These are phyloP conservation scores for Pseudogymnoascus sp. DNA, from an alignment of 2,329 filamentous ascomycete genomes.

Conservation along the genomic window DNA sequence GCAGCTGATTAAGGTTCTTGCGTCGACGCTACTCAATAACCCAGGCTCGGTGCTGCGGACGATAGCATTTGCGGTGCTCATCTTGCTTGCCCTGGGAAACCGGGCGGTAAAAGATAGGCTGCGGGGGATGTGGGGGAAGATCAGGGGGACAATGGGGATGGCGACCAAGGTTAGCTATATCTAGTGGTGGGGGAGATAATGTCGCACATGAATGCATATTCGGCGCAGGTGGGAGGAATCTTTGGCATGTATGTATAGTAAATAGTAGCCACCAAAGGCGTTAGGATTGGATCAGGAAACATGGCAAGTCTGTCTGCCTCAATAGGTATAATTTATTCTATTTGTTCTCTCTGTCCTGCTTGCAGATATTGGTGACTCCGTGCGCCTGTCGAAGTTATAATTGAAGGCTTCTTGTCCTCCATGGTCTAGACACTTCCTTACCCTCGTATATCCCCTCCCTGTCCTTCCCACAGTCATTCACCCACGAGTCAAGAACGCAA, in stretches of 20 bases:
- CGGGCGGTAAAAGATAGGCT: conserved; percentile 68
- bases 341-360: background rate
- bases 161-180: conserved; percentile 97
- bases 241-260: background rate
- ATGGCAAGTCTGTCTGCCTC: background rate
- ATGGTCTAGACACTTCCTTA: background rate
- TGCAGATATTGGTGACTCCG: background rate
- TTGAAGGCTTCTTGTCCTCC: background rate
- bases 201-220: background rate
- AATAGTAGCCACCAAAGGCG: conserved; percentile 3
- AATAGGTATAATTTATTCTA: background rate
- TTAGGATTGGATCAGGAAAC: background rate
- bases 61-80: conserved; percentile 69
- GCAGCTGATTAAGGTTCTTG: conserved; percentile 43
- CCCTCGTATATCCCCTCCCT: background rate
- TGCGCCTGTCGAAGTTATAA: background rate
- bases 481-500: background rate
- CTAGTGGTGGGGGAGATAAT: conserved; percentile 32
- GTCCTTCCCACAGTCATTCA: background rate
- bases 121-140: conserved; percentile 69
- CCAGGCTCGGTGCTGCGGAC: conserved; percentile 51
- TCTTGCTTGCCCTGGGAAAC: conserved; percentile 68
- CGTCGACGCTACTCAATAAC: conserved; percentile 44
- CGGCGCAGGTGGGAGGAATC: background rate
- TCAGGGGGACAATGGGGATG: conserved; percentile 83